Evolutionary conservation across 2,329 filamentous ascomycete genomes (phyloP).

Genomic region (Diaporthe nobilis): DNA sequence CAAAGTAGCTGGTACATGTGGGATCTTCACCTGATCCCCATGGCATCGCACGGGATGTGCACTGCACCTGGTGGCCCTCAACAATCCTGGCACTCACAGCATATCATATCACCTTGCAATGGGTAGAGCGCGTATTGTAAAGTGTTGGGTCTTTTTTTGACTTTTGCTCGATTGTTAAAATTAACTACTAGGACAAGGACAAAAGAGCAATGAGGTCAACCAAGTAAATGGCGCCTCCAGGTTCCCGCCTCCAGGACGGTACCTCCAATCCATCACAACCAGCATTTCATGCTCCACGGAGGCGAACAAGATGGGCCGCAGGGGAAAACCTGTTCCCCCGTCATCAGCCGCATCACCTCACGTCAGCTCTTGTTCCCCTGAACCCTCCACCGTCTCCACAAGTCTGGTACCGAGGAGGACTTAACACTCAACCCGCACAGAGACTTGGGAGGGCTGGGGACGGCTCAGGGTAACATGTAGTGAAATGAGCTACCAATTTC

Average conservation of each 20-base stretch:
- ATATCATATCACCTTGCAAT: not conserved
- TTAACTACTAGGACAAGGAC: constrained; percentile 61
- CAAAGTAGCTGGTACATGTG: not conserved
- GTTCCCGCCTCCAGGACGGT: constrained; percentile 49
- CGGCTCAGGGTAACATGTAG: constrained; percentile 36
- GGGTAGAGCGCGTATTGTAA: not conserved
- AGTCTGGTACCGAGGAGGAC: constrained; percentile 39
- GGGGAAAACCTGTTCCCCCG: constrained; percentile 31
- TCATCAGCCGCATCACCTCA: constrained; percentile 34
- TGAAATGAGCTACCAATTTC: constrained; percentile 40
- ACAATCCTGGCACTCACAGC: not conserved
- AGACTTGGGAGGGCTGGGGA: not conserved
- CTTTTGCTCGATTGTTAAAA: constrained; percentile 49
- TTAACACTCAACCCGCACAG: constrained; percentile 41
- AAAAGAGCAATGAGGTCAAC: constrained; percentile 53
- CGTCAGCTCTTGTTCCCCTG: constrained; percentile 32
- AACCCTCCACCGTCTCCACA: not conserved
- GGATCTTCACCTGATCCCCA: not conserved
- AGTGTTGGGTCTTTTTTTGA: constrained; percentile 33
- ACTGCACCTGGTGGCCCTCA: not conserved
- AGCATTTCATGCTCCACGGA: constrained; percentile 44
- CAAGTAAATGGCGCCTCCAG: constrained; percentile 51
- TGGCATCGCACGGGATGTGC: not conserved
- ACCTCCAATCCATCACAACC: constrained; percentile 36
- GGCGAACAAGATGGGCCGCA: constrained; percentile 12